Evolutionary conservation across 2,329 filamentous ascomycete species (phyloP).

Genomic region (Coniochaeta sp.): DNA sequence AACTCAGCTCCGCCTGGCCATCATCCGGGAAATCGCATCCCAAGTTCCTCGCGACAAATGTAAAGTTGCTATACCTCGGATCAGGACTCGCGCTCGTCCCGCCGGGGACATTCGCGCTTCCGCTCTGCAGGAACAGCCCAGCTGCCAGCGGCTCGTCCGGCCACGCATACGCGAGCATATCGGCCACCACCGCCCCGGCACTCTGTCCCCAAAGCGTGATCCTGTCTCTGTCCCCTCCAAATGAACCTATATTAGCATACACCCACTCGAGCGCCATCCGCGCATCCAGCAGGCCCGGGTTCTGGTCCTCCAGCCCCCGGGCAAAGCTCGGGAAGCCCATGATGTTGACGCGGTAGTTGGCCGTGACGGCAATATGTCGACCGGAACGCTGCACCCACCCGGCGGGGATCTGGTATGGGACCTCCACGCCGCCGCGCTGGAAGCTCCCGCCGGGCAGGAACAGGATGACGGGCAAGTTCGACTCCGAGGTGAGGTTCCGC

Average conservation of each 20-base stretch:
- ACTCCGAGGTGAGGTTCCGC: constrained; percentile 7
- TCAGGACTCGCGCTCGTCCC: constrained; percentile 16
- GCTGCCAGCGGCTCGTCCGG: constrained; percentile 34
- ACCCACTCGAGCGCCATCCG: constrained; percentile 42
- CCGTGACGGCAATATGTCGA: constrained; percentile 29
- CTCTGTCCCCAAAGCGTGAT: constrained; percentile 40
- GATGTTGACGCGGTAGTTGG: constrained; percentile 30
- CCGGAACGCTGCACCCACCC: constrained; percentile 32
- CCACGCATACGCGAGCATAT: constrained; percentile 36
- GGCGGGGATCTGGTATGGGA: constrained; percentile 36
- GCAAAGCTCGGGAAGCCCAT: constrained; percentile 23
- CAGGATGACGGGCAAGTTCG: constrained; percentile 30
- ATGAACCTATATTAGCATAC: constrained; percentile 35
- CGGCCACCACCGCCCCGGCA: constrained; percentile 31
- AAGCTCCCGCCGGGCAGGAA: constrained; percentile 42
- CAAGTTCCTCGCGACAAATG: constrained; percentile 22
- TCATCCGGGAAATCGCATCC: constrained; percentile 22
- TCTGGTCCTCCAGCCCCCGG: constrained; percentile 23
- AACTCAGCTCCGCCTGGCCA: constrained; percentile 21
- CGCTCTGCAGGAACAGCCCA: constrained; percentile 32
- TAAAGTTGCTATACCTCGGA: constrained; percentile 21
- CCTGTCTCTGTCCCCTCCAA: constrained; percentile 34
- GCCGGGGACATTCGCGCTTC: constrained; percentile 21
- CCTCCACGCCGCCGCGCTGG: constrained; percentile 30
- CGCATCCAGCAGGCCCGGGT: constrained; percentile 42